Evolutionary conservation across 2,329 filamentous ascomycete genomes (phyloP), one percentile per base, ranked within the genome.

Genomic region (Phaeosphaeria sp.): DNA sequence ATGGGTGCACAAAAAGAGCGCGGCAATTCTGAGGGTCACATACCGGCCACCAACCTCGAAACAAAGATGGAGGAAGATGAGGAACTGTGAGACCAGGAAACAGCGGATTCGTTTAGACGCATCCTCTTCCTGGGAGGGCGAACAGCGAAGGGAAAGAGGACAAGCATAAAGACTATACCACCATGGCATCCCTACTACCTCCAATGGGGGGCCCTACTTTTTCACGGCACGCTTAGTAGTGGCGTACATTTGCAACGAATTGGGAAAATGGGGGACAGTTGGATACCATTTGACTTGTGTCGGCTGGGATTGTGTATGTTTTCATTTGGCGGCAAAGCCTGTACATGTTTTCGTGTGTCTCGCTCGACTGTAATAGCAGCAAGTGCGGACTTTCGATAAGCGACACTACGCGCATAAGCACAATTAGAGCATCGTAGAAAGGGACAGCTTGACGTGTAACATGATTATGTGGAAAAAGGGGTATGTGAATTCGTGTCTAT

Each of bases 11-110:
- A 66, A n/a, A 71, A 76, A 55, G 74, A 75, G 53, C 59, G 69
- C 15, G 69, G 67, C 21, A 73, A 76, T 27, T 71, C 73, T 1
- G 74, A 74, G 20, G 68, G 74, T 13, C 71, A 61, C 4, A 65
- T 73, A 11, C 65, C 69, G 2, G 53, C 67, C 4, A 44, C 59
- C 15, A 67, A 53, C 5, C 44, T 67, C 7, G 73, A 77, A 57
- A 66, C 67, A 9, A 73, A 73, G 62, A 76, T 77, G 68, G 78
- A 79, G 43, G 75, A 78, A 39, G 79, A 81, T 30, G 79, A 81
- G 49, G 79, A 81, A 63, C 71, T 81, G 73, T 81, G 21, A 46
- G 21, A 27, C 3, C 9, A 25, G 6, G 40, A 36, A 7, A 36
- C 30, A 13, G 15, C 30, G 25, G 8, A 36, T 7, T 13, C 30